Conservation (phyloP, 2,329 filamentous ascomycete species). For the Colletotrichum lini region DNA sequence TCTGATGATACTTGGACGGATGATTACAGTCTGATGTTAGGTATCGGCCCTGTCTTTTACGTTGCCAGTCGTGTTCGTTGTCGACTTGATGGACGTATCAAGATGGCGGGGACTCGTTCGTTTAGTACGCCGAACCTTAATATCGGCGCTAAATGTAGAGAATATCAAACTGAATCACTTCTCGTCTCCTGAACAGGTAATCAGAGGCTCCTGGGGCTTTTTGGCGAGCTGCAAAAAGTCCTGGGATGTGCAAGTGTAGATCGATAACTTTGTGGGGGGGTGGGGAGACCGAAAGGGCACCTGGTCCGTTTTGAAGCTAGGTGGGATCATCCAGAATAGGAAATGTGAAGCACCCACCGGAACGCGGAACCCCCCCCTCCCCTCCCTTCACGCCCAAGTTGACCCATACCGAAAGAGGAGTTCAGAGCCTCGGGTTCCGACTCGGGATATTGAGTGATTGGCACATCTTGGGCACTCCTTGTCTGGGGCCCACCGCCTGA, state of each 20-base stretch:
- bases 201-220: conserved; percentile 2
- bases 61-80: background rate
- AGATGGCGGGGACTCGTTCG: background rate
- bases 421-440: conserved; percentile 24
- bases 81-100: background rate
- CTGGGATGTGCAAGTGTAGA: background rate
- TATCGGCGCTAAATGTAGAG: background rate
- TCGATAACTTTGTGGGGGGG: background rate
- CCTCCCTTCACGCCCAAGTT: background rate
- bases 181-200: conserved; percentile 10
- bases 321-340: conserved; percentile 12
- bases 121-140: conserved; percentile 9
- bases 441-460: background rate
- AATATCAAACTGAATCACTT: background rate
- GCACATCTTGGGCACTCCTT: conserved; percentile 10
- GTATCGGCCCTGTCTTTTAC: background rate
- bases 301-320: background rate
- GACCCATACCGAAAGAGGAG: conserved; percentile 14
- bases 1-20: background rate
- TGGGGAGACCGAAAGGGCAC: background rate
- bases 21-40: background rate
- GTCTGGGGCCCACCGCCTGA: conserved; percentile 20
- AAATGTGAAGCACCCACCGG: conserved; percentile 20
- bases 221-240: background rate
- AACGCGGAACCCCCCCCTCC: conserved; percentile 9